A percentile compares a stretch with the other conserved stretches of the same genome.
phyloP scores from a whole-genome alignment of 176 grass and related monocot species.

The Musa schizocarpa region DNA sequence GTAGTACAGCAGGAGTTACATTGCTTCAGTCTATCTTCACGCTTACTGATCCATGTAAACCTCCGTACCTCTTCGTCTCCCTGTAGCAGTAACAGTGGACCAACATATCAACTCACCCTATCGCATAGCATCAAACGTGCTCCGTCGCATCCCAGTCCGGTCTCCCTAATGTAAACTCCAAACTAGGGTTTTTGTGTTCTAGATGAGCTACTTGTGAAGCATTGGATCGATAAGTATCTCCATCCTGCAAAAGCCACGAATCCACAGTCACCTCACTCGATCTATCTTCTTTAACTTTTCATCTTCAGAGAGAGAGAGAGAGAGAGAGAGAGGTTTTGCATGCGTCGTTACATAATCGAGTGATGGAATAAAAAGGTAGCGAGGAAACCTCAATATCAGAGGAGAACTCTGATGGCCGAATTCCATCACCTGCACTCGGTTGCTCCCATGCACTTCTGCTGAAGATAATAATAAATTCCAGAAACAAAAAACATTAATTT shows the following conservation, averaged over 20 bases:
- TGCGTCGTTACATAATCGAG: too few relatives aligned
- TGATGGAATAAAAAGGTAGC: too few relatives aligned
- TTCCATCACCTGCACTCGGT: not conserved
- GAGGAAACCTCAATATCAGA: not conserved
- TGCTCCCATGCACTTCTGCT: not conserved
- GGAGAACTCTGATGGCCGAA: not conserved
- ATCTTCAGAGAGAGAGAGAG: too few relatives aligned
- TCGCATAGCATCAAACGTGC: not conserved
- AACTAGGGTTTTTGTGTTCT: not conserved
- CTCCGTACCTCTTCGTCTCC: not conserved
- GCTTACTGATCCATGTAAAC: not conserved
- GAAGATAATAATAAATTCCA: not conserved
- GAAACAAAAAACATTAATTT: not conserved
- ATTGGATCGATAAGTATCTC: not conserved
- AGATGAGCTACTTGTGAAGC: too few relatives aligned
- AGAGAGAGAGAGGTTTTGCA: too few relatives aligned
- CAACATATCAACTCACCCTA: not conserved
- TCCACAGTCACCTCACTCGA: too few relatives aligned
- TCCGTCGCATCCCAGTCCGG: not conserved
- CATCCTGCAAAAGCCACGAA: not conserved
- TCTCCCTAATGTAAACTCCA: not conserved
- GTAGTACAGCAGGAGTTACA: too few relatives aligned
- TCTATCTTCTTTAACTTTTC: too few relatives aligned
- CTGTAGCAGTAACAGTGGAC: too few relatives aligned
- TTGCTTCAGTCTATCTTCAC: not conserved